Evolutionary conservation across 371 early-diverging fungal species (phyloP).

Genomic region (Neoconidiobolus thromboides): DNA sequence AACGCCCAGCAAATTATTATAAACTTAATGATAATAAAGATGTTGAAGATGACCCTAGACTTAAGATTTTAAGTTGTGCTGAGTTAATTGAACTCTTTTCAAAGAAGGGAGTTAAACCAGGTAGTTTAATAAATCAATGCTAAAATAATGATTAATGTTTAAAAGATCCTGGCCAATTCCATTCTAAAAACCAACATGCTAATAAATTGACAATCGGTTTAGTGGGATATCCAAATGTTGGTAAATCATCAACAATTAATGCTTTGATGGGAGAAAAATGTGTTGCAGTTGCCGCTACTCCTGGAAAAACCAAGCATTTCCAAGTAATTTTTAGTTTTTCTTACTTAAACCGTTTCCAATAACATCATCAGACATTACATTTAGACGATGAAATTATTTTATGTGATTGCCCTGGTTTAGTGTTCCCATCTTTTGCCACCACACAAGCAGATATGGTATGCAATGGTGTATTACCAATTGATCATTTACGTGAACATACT

Average conservation of each 20-base stretch:
- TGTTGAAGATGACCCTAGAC: constrained; percentile 5
- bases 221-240: constrained; percentile 99
- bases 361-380: constrained; percentile 34
- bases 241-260: constrained; percentile 99
- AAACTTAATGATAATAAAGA: constrained; percentile 8
- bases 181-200: background rate
- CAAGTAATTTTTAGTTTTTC: constrained; percentile 27
- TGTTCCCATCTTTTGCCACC: constrained; percentile 97
- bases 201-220: constrained; percentile 68
- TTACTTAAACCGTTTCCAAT: background rate
- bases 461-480: constrained; percentile 97
- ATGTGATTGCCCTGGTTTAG: constrained; percentile 99
- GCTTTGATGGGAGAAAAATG: constrained; percentile 87
- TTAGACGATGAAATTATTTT: constrained; percentile 65
- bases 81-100: background rate
- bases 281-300: constrained; percentile 95
- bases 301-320: constrained; percentile 99
- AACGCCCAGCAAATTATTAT: background rate
- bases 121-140: background rate
- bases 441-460: constrained; percentile 96
- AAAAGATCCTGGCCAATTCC: background rate
- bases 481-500: constrained; percentile 90
- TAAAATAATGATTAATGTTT: too few species aligned
- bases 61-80: background rate
- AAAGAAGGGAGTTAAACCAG: background rate